These are phyloP conservation scores for Apostasia ramifera DNA, from an alignment of 106 monocot genomes.

Conservation along the genomic window DNA sequence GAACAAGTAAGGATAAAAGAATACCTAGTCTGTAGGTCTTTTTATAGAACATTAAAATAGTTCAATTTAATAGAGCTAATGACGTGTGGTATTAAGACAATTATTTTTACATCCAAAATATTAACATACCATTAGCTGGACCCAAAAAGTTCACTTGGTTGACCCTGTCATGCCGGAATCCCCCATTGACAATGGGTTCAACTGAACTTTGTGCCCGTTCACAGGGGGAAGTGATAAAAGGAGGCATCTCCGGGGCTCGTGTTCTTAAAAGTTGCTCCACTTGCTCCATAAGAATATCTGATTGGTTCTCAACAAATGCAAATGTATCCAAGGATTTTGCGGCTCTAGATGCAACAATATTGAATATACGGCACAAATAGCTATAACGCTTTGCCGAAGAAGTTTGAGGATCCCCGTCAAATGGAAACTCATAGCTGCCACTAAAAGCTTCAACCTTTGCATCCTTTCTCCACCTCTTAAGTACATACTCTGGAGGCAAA, in stretches of 20 bases:
- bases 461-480: slow-evolving; percentile 75
- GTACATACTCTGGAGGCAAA: slow-evolving; percentile 45
- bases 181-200: slow-evolving; percentile 23
- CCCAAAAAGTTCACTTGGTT: slow-evolving; percentile 37
- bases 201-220: slow-evolving; percentile 29
- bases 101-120: neutral
- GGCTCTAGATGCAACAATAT: slow-evolving; percentile 43
- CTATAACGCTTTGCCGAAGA: slow-evolving; percentile 33
- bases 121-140: slow-evolving; percentile 25
- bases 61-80: neutral
- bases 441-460: slow-evolving; percentile 31
- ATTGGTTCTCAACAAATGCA: slow-evolving; percentile 48
- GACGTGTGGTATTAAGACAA: too few relatives aligned
- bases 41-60: neutral
- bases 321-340: slow-evolving; percentile 36
- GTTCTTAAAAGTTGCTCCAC: slow-evolving; percentile 36
- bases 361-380: slow-evolving; percentile 47
- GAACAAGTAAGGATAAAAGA: neutral
- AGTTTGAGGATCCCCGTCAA: slow-evolving; percentile 29
- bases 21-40: neutral
- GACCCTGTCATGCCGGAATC: slow-evolving; percentile 22
- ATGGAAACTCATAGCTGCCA: slow-evolving; percentile 9
- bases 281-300: slow-evolving; percentile 39
- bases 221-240: slow-evolving; percentile 17
- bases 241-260: slow-evolving; percentile 29